These are phyloP conservation scores for Pseudogymnoascus pannorum DNA, from an alignment of 2,329 filamentous ascomycete species.

Conservation along the genomic window DNA sequence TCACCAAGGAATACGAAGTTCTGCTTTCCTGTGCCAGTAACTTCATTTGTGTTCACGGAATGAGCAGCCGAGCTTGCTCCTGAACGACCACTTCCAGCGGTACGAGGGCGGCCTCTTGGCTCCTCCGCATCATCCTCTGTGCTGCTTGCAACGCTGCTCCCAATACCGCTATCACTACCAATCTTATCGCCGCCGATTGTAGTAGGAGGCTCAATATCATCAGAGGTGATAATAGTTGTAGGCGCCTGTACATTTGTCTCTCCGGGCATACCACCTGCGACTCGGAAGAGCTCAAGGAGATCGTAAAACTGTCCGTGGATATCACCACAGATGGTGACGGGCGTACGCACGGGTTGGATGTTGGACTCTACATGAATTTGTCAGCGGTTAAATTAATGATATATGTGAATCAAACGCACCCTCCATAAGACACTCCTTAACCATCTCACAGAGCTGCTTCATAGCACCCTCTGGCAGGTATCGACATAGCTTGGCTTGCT, in stretches of 20 bases:
- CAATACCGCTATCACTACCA: constrained; percentile 48
- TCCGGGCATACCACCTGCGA: constrained; percentile 93
- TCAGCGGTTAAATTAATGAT: constrained; percentile 17
- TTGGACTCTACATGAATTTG: constrained; percentile 68
- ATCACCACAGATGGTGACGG: constrained; percentile 94
- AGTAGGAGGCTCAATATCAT: constrained; percentile 88
- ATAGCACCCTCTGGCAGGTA: constrained; percentile 93
- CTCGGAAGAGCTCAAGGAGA: constrained; percentile 89
- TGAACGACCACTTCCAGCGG: constrained; percentile 35
- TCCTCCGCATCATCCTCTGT: constrained; percentile 44
- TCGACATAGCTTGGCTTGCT: constrained; percentile 93
- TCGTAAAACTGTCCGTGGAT: constrained; percentile 99
- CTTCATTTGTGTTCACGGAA: constrained; percentile 30
- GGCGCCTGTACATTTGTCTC: constrained; percentile 64
- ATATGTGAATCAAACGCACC: constrained; percentile 45
- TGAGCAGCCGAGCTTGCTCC: constrained; percentile 34
- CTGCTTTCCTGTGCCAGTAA: constrained; percentile 48
- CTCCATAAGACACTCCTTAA: constrained; percentile 99
- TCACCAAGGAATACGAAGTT: constrained; percentile 69
- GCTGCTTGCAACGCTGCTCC: constrained; percentile 43
- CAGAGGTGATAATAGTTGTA: constrained; percentile 73
- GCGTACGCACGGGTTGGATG: constrained; percentile 94
- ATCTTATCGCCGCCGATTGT: constrained; percentile 62
- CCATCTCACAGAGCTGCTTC: constrained; percentile 98
- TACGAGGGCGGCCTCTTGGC: constrained; percentile 38